Percentiles rank a stretch among this genome's conserved stretches.
These are phyloP conservation scores for Jackrogersella minutella DNA, from an alignment of 495 filamentous ascomycete species.

Conservation along the genomic window DNA sequence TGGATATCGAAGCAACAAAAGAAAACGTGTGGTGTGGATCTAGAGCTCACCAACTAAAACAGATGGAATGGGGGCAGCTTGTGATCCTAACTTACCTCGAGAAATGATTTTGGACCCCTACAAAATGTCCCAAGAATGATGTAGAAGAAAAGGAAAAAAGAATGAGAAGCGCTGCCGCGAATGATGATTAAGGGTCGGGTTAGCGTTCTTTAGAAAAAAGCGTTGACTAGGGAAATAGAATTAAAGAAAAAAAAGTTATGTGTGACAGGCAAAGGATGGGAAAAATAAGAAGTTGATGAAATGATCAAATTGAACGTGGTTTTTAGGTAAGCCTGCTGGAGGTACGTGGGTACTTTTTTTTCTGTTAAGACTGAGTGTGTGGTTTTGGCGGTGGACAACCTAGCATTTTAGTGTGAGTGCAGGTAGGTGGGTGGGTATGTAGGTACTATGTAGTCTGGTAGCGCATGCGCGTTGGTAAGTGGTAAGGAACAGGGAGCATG, in stretches of 20 bases:
- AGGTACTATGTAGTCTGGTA: background rate
- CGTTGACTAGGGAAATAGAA: slow-evolving; percentile 11
- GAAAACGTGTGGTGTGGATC: slow-evolving; percentile 35
- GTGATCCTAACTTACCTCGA: slow-evolving; percentile 38
- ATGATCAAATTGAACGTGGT: slow-evolving; percentile 33
- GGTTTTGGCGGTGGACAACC: slow-evolving; percentile 28
- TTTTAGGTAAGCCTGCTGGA: slow-evolving; percentile 39
- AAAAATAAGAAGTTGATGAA: slow-evolving; percentile 42
- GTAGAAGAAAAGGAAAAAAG: background rate
- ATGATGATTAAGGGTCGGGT: background rate
- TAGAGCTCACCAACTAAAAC: slow-evolving; percentile 31
- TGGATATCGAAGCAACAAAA: slow-evolving; percentile 26
- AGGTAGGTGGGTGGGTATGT: background rate
- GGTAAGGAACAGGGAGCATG: slow-evolving; percentile 10
- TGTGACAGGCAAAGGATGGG: slow-evolving; percentile 24
- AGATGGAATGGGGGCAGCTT: slow-evolving; percentile 35
- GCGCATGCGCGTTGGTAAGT: background rate
- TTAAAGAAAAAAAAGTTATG: slow-evolving; percentile 12
- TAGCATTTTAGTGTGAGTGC: slow-evolving; percentile 4
- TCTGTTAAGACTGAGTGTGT: background rate
- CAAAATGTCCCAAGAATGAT: background rate
- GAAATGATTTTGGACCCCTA: slow-evolving; percentile 12
- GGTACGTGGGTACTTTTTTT: slow-evolving; percentile 23
- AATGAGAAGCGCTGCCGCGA: slow-evolving; percentile 2
- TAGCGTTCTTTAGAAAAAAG: background rate